Evolutionary conservation across 495 filamentous ascomycete species (phyloP).

Genomic region (Daldinia decipiens): DNA sequence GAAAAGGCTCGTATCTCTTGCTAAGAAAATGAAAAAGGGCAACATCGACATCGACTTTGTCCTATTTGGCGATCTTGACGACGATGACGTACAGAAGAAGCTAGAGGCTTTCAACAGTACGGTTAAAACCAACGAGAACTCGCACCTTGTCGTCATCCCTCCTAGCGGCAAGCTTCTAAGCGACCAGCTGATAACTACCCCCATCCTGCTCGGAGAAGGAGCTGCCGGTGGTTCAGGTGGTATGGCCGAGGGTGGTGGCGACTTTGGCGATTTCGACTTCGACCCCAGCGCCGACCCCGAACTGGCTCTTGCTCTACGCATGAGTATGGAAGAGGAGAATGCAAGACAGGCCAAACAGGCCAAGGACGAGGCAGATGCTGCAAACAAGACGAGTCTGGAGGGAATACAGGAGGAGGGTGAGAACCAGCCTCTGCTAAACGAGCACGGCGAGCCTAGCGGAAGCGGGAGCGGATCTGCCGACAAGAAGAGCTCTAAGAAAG

Average conservation of each 20-base stretch:
- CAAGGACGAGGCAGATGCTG: conserved; percentile 73
- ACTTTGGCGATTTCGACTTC: conserved; percentile 74
- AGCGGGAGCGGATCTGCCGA: conserved; percentile 56
- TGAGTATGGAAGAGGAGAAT: conserved; percentile 99
- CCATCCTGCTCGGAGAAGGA: conserved; percentile 85
- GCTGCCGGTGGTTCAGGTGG: conserved; percentile 56
- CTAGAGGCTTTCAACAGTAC: conserved; percentile 91
- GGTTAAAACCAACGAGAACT: conserved; percentile 89
- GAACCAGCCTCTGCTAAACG: conserved; percentile 70
- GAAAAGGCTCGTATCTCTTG: conserved; percentile 86
- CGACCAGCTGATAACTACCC: conserved; percentile 90
- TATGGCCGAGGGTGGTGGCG: conserved; percentile 63
- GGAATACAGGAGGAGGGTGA: conserved; percentile 84
- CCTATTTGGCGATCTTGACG: conserved; percentile 90
- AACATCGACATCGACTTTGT: conserved; percentile 92
- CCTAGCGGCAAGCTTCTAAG: conserved; percentile 91
- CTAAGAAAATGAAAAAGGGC: conserved; percentile 98
- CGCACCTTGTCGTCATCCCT: conserved; percentile 88
- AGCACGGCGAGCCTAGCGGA: conserved; percentile 70
- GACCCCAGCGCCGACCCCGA: conserved; percentile 89
- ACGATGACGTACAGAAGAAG: conserved; percentile 86
- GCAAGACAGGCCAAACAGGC: conserved; percentile 86
- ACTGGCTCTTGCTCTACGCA: conserved; percentile 90
- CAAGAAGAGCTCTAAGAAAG: conserved; percentile 71
- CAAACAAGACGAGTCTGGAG: conserved; percentile 78